phyloP scores from a whole-genome alignment of 2,329 filamentous ascomycete species.

The Pseudogymnoascus pannorum region DNA sequence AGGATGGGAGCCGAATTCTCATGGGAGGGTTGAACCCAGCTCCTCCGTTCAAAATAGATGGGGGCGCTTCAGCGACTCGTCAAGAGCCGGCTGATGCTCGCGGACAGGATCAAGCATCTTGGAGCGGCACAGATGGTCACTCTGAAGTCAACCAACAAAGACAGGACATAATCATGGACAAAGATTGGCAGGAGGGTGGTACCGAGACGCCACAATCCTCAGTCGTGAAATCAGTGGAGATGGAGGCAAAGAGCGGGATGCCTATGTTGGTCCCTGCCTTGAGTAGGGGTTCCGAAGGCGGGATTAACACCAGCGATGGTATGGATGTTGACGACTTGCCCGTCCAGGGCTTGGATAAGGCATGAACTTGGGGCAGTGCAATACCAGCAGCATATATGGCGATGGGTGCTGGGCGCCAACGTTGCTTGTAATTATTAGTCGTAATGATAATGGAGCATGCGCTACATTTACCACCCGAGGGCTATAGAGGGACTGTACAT shows the following conservation, averaged over 20 bases:
- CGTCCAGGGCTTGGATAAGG: background rate
- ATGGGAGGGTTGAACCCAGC: background rate
- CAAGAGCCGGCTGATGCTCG: background rate
- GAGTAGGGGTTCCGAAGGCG: background rate
- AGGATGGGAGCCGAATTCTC: background rate
- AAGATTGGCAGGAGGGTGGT: background rate
- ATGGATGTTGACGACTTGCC: background rate
- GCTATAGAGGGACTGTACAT: background rate
- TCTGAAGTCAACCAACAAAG: background rate
- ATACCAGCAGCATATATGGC: background rate
- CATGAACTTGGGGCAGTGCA: background rate
- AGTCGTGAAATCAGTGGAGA: background rate
- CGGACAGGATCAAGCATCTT: background rate
- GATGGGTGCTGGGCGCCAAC: background rate
- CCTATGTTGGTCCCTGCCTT: background rate
- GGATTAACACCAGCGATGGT: background rate
- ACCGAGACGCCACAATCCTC: background rate
- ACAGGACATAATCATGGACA: background rate
- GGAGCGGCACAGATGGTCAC: background rate
- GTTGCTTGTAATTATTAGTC: background rate
- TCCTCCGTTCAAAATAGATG: background rate
- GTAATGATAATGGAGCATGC: background rate
- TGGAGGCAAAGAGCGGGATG: conserved; percentile 1
- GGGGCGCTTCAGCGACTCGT: background rate
- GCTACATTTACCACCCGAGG: background rate